These are phyloP conservation scores for Linnemannia hyalina DNA, from an alignment of 192 early-diverging fungal genomes.

Conservation along the genomic window DNA sequence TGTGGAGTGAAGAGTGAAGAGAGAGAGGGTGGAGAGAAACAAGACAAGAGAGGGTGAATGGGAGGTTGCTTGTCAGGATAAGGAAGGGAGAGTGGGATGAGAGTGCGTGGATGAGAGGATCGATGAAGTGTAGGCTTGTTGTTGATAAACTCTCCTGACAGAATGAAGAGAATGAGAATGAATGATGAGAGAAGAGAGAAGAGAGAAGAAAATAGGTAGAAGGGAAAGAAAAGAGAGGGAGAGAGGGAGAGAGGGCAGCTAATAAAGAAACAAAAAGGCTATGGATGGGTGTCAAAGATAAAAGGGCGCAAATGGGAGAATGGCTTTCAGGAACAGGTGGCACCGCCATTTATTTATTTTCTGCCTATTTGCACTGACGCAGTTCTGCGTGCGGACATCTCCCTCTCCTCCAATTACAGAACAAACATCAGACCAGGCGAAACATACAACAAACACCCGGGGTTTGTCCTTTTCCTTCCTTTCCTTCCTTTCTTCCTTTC, in stretches of 20 bases:
- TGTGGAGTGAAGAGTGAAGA: too few relatives aligned
- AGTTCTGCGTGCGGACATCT: too few relatives aligned
- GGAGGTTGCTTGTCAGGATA: neutral
- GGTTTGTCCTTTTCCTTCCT: neutral
- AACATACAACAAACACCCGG: too few relatives aligned
- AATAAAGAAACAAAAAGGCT: neutral
- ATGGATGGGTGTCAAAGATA: neutral
- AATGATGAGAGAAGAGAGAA: neutral
- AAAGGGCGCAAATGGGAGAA: neutral
- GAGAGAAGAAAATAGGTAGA: neutral
- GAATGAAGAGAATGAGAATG: neutral
- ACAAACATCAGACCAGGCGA: too few relatives aligned
- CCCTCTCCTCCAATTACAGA: too few relatives aligned
- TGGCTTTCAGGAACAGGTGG: neutral
- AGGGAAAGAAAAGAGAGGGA: neutral
- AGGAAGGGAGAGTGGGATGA: neutral
- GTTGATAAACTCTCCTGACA: too few relatives aligned
- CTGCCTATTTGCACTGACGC: too few relatives aligned
- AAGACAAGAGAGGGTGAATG: neutral
- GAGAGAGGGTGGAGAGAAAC: neutral
- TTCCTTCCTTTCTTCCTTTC: neutral
- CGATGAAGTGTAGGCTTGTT: neutral
- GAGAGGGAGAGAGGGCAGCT: neutral
- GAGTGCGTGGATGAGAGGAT: neutral
- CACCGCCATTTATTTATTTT: neutral